Conservation (phyloP, 1,284 basidiomycete species). For the Tylopilus sp. region DNA sequence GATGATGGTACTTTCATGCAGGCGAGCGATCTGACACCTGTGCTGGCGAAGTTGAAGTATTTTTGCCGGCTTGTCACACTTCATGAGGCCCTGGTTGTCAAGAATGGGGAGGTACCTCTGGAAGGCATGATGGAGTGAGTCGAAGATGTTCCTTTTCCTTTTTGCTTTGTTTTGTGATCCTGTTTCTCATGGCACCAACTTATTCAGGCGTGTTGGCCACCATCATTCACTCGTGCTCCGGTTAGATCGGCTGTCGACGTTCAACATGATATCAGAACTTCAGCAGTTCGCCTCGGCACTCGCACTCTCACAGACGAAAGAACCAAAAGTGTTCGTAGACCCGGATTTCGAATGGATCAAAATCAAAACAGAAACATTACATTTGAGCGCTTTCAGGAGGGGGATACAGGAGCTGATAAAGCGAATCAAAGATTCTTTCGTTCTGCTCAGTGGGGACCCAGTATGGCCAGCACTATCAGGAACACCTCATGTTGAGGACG, state of each 20-base stretch:
- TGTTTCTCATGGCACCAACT: neutral
- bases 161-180: neutral
- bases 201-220: neutral
- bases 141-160: too few relatives aligned
- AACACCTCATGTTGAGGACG: neutral
- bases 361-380: neutral
- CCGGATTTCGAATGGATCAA: neutral
- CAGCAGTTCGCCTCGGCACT: neutral
- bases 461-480: neutral
- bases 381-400: neutral
- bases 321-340: conserved; percentile 1
- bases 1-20: conserved; percentile 7
- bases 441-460: neutral
- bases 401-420: neutral
- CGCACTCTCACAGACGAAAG: neutral
- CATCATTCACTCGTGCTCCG: neutral
- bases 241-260: neutral
- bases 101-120: neutral
- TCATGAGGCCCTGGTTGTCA: neutral
- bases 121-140: neutral
- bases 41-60: conserved; percentile 12
- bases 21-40: neutral
- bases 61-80: neutral
- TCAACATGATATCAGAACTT: conserved; percentile 6
- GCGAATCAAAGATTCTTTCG: neutral